phyloP scores from a whole-genome alignment of 2,329 filamentous ascomycete species.

The Scortechinia acanthostroma region DNA sequence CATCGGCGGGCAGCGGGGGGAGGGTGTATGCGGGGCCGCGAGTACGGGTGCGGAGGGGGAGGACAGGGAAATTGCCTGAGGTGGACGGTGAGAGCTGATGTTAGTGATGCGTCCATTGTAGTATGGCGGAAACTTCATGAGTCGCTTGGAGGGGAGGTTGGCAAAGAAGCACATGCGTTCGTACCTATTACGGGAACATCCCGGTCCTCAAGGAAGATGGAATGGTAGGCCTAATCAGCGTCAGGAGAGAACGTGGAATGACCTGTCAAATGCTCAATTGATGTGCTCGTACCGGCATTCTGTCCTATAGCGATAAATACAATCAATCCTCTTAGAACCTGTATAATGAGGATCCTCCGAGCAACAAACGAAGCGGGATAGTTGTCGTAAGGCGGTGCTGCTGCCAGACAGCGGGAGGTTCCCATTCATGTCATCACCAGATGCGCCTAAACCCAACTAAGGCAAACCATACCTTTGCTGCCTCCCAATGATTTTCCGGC shows the following conservation, averaged over 20 bases:
- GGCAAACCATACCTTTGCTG: too few species aligned
- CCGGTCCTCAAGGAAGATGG: conserved; percentile 62
- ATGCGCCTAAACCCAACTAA: neutral
- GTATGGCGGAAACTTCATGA: conserved; percentile 3
- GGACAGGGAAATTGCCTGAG: conserved; percentile 57
- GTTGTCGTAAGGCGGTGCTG: too few species aligned
- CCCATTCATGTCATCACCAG: conserved; percentile 1
- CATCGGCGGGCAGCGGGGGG: conserved; percentile 35
- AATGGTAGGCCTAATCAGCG: conserved; percentile 51
- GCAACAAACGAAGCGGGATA: too few species aligned
- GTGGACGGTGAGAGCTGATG: too few species aligned
- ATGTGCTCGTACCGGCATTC: conserved; percentile 34
- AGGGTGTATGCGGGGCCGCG: conserved; percentile 59
- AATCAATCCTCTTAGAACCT: neutral
- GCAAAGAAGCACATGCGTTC: neutral
- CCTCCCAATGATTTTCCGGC: neutral
- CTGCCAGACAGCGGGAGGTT: too few species aligned
- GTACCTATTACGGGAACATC: conserved; percentile 2
- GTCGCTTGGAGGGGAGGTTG: neutral
- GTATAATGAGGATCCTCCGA: too few species aligned
- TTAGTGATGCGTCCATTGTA: too few species aligned
- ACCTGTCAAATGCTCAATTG: conserved; percentile 4
- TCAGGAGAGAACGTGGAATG: neutral
- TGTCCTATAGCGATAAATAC: conserved; percentile 9
- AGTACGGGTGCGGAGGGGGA: conserved; percentile 58